phyloP scores from a whole-genome alignment of 2,329 filamentous ascomycete genomes.

The Xylariomycetidae sp. region DNA sequence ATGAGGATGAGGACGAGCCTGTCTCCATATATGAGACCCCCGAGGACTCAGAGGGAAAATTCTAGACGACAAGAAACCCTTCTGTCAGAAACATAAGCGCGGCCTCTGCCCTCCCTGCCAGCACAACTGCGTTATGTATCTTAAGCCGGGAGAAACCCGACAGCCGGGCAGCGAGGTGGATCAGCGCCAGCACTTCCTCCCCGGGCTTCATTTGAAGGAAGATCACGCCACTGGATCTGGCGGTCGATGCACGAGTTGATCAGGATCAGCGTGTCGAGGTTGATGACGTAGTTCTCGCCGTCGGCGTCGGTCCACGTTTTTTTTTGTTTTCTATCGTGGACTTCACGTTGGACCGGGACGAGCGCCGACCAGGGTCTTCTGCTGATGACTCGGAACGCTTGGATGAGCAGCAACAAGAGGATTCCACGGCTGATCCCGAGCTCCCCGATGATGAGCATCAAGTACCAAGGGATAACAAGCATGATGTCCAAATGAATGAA shows the following conservation, averaged over 20 bases:
- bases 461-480: no score
- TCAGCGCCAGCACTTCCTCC: background rate
- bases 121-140: background rate
- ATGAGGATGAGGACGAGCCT: no score
- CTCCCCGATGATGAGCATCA: no score
- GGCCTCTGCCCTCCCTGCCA: background rate
- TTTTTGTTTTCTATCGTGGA: no score
- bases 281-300: constrained; percentile 24
- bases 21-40: no score
- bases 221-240: constrained; percentile 33
- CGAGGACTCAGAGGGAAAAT: no score
- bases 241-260: constrained; percentile 55
- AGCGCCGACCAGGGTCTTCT: no score
- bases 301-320: constrained; percentile 21
- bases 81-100: background rate
- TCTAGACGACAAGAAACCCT: background rate
- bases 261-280: constrained; percentile 42
- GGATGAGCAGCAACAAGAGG: no score
- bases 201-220: background rate
- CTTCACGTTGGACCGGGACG: no score
- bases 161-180: background rate
- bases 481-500: no score
- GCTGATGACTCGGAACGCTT: no score
- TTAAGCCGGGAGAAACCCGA: background rate
- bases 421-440: no score